Conservation (phyloP, 2,329 filamentous ascomycete genomes). For the Aspergillus unguis region DNA sequence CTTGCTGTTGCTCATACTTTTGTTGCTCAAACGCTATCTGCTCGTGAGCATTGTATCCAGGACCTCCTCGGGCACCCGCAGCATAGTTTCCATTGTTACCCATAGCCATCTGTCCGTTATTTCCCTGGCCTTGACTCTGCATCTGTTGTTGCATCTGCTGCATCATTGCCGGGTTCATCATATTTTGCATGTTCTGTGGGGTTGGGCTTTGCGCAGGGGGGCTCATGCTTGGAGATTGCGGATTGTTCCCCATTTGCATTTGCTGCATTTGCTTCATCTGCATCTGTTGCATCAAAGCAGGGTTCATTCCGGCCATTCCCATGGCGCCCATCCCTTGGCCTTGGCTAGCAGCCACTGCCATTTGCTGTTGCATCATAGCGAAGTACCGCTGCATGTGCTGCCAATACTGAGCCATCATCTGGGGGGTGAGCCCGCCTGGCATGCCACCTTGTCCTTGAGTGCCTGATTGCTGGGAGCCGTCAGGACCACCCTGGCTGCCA, state of each 20-base stretch:
- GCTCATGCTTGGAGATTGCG: constrained; percentile 35
- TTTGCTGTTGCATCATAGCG: constrained; percentile 88
- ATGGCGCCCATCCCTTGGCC: constrained; percentile 43
- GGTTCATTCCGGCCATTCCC: constrained; percentile 68
- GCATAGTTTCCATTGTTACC: constrained; percentile 40
- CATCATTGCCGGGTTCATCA: constrained; percentile 71
- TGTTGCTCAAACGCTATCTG: constrained; percentile 74
- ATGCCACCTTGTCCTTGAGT: constrained; percentile 41
- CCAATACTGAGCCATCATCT: constrained; percentile 98
- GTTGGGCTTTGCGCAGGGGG: constrained; percentile 42
- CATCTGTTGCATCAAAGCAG: constrained; percentile 71
- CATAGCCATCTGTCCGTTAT: constrained; percentile 27
- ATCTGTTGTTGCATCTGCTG: constrained; percentile 66
- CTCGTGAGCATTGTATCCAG: constrained; percentile 65
- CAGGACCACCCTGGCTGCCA: constrained; percentile 35
- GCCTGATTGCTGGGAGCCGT: constrained; percentile 43
- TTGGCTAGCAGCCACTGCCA: constrained; percentile 55
- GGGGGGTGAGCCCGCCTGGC: constrained; percentile 75
- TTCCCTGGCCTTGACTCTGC: constrained; percentile 41
- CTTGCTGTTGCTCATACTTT: constrained; percentile 70
- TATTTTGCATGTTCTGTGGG: constrained; percentile 55
- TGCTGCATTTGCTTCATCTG: constrained; percentile 56
- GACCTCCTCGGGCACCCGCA: constrained; percentile 40
- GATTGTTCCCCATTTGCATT: constrained; percentile 49
- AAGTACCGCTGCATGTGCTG: constrained; percentile 98